Base-by-base conservation (phyloP, 2,329 filamentous ascomycete genomes). In the Cordyceps cicadae region DNA sequence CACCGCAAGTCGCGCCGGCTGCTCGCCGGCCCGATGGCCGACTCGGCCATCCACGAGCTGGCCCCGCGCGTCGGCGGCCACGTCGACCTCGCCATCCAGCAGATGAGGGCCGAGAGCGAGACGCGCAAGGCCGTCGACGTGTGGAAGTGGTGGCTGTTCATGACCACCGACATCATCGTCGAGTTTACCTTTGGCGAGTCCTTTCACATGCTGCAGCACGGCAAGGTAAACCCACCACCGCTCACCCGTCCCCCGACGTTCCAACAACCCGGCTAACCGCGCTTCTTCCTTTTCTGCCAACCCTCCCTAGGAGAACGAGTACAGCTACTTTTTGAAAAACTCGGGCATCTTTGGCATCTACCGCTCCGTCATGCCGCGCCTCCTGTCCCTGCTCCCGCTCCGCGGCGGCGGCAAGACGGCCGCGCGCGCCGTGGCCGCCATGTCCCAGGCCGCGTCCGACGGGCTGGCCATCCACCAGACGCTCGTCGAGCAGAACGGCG, bases 151-250 rank as follows among this genome's bases (percentile, higher is more conserved):
- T 68, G 64, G 63, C 64, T 67, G 11, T 68, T 54, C 26, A 64
- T 65, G n/a, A 68, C 67, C 0, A 68, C 67, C 17, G 67, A 69
- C 34, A 61, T 69, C 3, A 68, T 68, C 21, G 67, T 65, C 39
- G 65, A 68, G 37, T 63, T 70, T 3, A 63, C 67, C n/a, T 69
- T 68, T 50, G 68, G 67, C 19, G 68, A 69, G 32, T 60, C 63
- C 2, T 69, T 69, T 7, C 60, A 61, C 54, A 61, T 61, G 60
- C 54, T 61, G 4, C 26, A 61, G 39, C 37, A 21, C 19, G 60
- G 60, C 29, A 37, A 52, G 46, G 60, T 53, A n/a, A n/a, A n/a
- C n/a, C n/a, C n/a, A n/a, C n/a, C n/a, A n/a, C n/a, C n/a, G n/a
- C n/a, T n/a, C n/a, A n/a, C n/a, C n/a, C n/a, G n/a, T n/a, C n/a